A percentile compares a stretch with the other conserved stretches of the same genome.
Conservation (phyloP, 108 stramenopile species). For the Cyclostephanos invisitatus region DNA sequence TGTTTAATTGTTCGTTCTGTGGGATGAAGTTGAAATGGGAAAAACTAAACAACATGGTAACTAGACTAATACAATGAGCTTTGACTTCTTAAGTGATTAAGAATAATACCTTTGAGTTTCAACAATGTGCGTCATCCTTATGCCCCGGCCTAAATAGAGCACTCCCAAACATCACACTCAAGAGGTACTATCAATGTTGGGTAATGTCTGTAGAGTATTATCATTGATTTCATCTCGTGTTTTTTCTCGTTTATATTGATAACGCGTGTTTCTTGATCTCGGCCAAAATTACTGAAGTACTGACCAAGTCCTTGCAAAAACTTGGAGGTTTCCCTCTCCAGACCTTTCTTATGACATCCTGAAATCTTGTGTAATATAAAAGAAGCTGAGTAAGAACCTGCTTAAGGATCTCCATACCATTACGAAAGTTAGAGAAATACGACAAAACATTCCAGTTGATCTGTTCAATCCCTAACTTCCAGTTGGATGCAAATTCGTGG, state of each 20-base stretch:
- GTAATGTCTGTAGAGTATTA: background rate
- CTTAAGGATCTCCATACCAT: constrained; percentile 99
- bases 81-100: no score
- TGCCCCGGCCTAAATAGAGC: no score
- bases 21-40: no score
- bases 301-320: constrained; percentile 93
- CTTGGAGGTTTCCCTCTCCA: constrained; percentile 83
- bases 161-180: no score
- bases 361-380: constrained; percentile 97
- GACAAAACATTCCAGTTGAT: constrained; percentile 95
- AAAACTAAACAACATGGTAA: no score
- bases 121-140: no score
- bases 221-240: background rate
- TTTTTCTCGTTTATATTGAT: background rate
- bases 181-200: no score
- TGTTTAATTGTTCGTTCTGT: no score
- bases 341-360: constrained; percentile 90
- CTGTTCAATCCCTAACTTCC: constrained; percentile 90
- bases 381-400: constrained; percentile 96
- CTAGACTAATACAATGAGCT: no score
- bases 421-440: constrained; percentile 96
- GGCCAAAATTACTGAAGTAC: constrained; percentile 89
- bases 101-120: no score
- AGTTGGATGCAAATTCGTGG: constrained; percentile 90
- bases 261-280: constrained; percentile 94